These are phyloP conservation scores for Beauveria asiatica DNA, from an alignment of 2,329 filamentous ascomycete species.

Conservation along the genomic window DNA sequence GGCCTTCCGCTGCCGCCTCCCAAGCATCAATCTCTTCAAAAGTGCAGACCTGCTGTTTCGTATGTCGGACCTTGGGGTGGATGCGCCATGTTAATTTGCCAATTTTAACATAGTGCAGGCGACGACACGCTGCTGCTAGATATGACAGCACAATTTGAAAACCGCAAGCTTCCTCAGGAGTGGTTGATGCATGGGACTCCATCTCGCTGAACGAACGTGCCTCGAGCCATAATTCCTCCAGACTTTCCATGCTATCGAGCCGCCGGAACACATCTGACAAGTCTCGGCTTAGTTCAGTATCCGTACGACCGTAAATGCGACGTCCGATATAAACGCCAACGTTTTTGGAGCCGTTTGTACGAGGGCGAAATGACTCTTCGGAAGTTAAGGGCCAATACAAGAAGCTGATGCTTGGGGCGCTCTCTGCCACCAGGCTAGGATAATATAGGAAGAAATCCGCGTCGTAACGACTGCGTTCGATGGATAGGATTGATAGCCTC, in stretches of 20 bases:
- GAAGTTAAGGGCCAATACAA: too few relatives aligned
- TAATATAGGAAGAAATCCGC: too few relatives aligned
- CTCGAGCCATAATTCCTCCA: not conserved
- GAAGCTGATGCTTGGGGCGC: not conserved
- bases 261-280: fast-evolving
- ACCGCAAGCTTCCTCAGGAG: not conserved
- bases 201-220: not conserved
- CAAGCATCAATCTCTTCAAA: not conserved
- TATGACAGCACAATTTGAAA: not conserved
- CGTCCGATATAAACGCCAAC: too few relatives aligned
- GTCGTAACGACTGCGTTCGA: too few relatives aligned
- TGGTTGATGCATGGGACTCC: not conserved
- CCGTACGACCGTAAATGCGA: fast-evolving
- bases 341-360: too few relatives aligned
- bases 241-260: not conserved
- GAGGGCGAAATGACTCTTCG: fast-evolving
- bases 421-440: not conserved
- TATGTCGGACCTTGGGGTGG: not conserved
- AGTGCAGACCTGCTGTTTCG: not conserved
- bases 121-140: not conserved
- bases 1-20: not conserved
- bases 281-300: too few relatives aligned
- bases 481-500: too few relatives aligned
- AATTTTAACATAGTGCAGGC: not conserved
- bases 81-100: not conserved